phyloP scores from a whole-genome alignment of 768 basidiomycete species.

The Termitomyces sp. region DNA sequence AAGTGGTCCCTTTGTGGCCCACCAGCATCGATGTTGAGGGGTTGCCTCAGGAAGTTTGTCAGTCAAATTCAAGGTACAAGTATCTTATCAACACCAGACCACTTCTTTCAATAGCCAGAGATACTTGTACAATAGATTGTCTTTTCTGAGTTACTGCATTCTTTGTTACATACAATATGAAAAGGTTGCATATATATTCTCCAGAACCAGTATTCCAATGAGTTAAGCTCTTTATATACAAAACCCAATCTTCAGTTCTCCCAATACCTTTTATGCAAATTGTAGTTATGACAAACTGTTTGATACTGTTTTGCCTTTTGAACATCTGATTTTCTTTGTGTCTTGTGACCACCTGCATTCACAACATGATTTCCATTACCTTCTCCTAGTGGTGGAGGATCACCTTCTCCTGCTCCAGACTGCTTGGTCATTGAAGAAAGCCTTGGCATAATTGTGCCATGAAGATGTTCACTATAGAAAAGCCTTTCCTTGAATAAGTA shows the following conservation, averaged over 20 bases:
- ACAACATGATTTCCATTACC: background rate
- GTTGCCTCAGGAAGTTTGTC: background rate
- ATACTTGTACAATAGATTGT: background rate
- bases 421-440: background rate
- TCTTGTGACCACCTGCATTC: background rate
- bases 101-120: background rate
- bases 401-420: background rate
- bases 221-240: no score
- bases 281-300: background rate
- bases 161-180: no score
- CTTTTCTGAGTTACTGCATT: background rate
- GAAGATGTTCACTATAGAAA: background rate
- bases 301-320: background rate
- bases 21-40: slow-evolving; percentile 4
- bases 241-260: background rate
- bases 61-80: no score
- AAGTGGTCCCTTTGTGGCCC: slow-evolving; percentile 3
- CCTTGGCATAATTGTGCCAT: background rate
- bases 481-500: background rate
- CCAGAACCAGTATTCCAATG: no score
- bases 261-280: background rate
- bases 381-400: background rate
- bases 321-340: background rate
- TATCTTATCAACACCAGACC: no score
- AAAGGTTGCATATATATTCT: no score